Base-by-base conservation (phyloP, 2,329 filamentous ascomycete genomes). In the Xylariaceae sp. region DNA sequence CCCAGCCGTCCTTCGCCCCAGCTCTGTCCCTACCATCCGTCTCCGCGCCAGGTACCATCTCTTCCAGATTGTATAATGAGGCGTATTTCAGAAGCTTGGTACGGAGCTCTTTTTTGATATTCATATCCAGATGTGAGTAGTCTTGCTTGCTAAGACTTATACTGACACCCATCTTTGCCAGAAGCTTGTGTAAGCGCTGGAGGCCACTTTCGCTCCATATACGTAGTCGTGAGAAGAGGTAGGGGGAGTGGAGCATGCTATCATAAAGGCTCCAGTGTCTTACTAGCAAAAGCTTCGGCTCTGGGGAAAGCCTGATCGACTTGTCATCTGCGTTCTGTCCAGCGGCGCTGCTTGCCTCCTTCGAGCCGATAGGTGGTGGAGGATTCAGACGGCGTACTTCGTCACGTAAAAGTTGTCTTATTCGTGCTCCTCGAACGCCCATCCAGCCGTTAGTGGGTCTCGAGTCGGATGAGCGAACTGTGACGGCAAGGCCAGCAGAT, bases 71-170 rank as follows among this genome's bases (percentile, higher is more conserved):
- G 74, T 97, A 99, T 62, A 96, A 81, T 1, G 91, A 91, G 0
- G 92, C 92, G 71, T 96, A 97, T 69, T 93, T 93, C 17, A 97
- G 80, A 1, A 99, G 81, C 61, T 95, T 90, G 52, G 90, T 85
- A 48, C 93, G 86, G 35, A 97, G 77, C 35, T 90, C 90, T 4
- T 90, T 87, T 75, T 97, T 99, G 39, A 99, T 78, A 74, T 96
- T 88, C 86, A 97, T 95, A 74, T 97, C 93, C 92, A 99, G 97
- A 74, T 99, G 94, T 0, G 92, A 91, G 72, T 97, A 99, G 71
- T 87, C 93, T 74, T 97, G 94, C 69, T 91, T 92, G 76, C 92
- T 96, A 75, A 99, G 93, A 4, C 88, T 88, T 44, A 97, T 79
- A 70, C 90, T 96, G 57, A 99, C 90, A 37, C 94, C 94, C 93